phyloP scores from a whole-genome alignment of 768 basidiomycete species.

The Boletus coccyginus region DNA sequence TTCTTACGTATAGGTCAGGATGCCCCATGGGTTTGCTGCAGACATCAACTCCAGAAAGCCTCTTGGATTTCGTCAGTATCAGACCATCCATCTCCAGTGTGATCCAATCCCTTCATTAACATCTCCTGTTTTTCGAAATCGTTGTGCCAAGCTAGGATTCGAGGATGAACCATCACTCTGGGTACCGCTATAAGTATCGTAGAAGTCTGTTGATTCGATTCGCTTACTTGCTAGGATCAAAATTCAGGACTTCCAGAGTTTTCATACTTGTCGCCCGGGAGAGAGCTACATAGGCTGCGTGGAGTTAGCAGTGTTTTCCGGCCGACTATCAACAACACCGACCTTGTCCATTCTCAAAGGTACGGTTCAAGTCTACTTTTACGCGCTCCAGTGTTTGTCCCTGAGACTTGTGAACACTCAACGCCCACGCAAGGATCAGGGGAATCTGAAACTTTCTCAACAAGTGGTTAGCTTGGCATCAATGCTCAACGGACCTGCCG shows the following conservation, averaged over 20 bases:
- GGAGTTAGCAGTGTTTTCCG: not conserved
- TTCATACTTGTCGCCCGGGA: slow-evolving; percentile 72
- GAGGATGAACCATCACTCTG: slow-evolving; percentile 65
- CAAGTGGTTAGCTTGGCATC: not conserved
- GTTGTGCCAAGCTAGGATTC: slow-evolving; percentile 58
- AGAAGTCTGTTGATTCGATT: not conserved
- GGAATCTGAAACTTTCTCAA: slow-evolving; percentile 42
- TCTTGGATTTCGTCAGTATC: slow-evolving; percentile 33
- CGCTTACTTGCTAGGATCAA: slow-evolving; percentile 55
- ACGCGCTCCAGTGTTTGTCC: slow-evolving; percentile 87
- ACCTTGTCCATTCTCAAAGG: slow-evolving; percentile 85
- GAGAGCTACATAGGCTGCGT: slow-evolving; percentile 64
- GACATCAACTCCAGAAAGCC: slow-evolving; percentile 27
- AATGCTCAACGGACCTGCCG: slow-evolving; percentile 43
- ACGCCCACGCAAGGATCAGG: slow-evolving; percentile 78
- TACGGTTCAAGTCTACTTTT: slow-evolving; percentile 69
- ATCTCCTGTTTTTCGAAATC: slow-evolving; percentile 23
- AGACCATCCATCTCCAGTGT: slow-evolving; percentile 17
- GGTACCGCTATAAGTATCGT: not conserved
- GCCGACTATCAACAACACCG: not conserved
- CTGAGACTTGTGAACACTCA: slow-evolving; percentile 87
- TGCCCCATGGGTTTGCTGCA: not conserved
- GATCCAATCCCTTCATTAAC: slow-evolving; percentile 7
- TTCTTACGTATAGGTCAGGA: not conserved
- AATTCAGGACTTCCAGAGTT: slow-evolving; percentile 61